Percentiles rank a stretch among this genome's conserved stretches.
These are phyloP conservation scores for Phalaenopsis equestris DNA, from an alignment of 106 monocot genomes.

Conservation along the genomic window DNA sequence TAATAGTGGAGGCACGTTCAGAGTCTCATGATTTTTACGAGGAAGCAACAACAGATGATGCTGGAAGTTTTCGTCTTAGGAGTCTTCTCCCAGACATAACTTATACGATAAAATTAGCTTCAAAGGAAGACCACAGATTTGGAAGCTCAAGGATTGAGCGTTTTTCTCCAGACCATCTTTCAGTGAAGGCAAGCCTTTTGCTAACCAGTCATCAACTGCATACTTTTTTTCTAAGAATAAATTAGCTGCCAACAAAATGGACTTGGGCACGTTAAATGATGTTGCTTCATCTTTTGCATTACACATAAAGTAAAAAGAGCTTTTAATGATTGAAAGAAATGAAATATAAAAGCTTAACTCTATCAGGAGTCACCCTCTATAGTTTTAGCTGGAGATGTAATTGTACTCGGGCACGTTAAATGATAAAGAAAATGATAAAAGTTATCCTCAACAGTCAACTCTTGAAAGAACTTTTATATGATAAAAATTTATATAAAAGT, in stretches of 20 bases:
- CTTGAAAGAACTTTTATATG: too few species aligned
- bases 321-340: too few species aligned
- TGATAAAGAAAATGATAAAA: too few species aligned
- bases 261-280: background rate
- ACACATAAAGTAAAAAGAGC: too few species aligned
- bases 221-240: background rate
- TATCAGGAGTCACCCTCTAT: too few species aligned
- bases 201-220: background rate
- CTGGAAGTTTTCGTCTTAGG: constrained; percentile 80
- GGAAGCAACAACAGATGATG: constrained; percentile 65
- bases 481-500: too few species aligned
- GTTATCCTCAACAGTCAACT: too few species aligned
- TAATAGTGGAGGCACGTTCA: constrained; percentile 79
- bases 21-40: constrained; percentile 87
- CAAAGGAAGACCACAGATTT: constrained; percentile 24
- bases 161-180: constrained; percentile 57
- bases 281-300: too few species aligned
- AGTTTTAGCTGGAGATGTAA: too few species aligned
- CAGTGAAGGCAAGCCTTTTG: constrained; percentile 33
- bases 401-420: too few species aligned
- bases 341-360: too few species aligned
- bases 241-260: background rate
- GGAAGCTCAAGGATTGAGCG: constrained; percentile 61
- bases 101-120: constrained; percentile 51
- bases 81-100: constrained; percentile 78